Evolutionary conservation across 2,329 filamentous ascomycete species (phyloP), one percentile per base, ranked within the genome.

Genomic region (Ceratocystis variospora): DNA sequence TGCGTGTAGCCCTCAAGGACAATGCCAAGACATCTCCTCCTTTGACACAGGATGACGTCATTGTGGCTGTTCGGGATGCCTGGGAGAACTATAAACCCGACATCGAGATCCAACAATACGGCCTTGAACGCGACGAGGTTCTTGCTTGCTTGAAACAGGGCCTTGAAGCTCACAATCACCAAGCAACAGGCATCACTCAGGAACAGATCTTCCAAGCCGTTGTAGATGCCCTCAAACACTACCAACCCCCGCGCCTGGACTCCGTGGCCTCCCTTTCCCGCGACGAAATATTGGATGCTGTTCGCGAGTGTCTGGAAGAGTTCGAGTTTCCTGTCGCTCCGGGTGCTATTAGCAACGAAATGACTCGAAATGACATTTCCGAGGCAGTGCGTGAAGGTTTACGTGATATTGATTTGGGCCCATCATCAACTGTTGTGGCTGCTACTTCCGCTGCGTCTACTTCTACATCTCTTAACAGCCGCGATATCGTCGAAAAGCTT

Each of bases 41-140:
- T 15, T 76, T 90, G 61, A 87, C 85, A 71, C 84, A 88, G 70
- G 90, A 96, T 62, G 90, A 95, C 67, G 89, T 97, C 45, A 82
- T 97, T 1, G 83, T 88, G 33, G 91, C 92, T 2, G 88, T 97
- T 15, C 86, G 87, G 70, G 91, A 96, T 71, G 93, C 92, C 0
- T 96, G 91, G 85, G 93, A 96, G 73, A 89, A 86, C 65, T 96
- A 96, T 76, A 96, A 96, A 76, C 93, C 93, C 0, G 90, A 96
- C 71, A 90, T 96, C 63, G 87, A 96, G 71, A 81, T 96, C 3
- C 88, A 96, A 71, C 90, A 96, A 71, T 88, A 95, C 69, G 93
- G 92, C 1, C 79, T 97, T 0, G 93, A 96, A 74, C 83, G 90
- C 4, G 90, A 96, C 12, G 93, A 97, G 72, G 88, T 97, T 61